Evolutionary conservation across 2,329 filamentous ascomycete genomes (phyloP), one percentile per base, ranked within the genome.

Genomic region (Verticillium longisporum): DNA sequence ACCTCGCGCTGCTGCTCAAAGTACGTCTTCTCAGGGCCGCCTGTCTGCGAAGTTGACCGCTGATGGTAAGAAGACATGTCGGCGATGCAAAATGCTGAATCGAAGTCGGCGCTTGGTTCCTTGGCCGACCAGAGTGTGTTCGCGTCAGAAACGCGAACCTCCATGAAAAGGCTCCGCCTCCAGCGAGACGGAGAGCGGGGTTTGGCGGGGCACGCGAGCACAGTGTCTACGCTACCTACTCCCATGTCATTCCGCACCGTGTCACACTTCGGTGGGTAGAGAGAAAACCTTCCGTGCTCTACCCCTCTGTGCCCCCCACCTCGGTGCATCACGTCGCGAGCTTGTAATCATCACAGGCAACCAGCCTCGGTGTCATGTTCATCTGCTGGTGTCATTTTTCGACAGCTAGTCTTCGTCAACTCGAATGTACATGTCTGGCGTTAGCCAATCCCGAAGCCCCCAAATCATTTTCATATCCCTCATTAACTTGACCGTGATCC

Each of bases 1-100:
- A 85, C 78, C 68, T 88, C 88, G 63, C 90, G 84, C 76, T 94
- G 90, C 71, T 88, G 84, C 70, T 92, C 89, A 68, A 92, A 94
- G 68, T 89, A 90, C 0, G 86, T 78, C 74, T 84, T 86, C 61
- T 82, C 80, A 32, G 58, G 50, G 10, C 36, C 10, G 6, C 56
- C 63, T n/a, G 41, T 33, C 55, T 65, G 62, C 10, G 64, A 65
- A 14, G 63, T 57, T 3, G 64, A 60, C n/a, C 64, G 62, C 53
- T 65, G 64, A 38, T 65, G 64, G 7, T 26, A 26, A 4, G 62
- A 61, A 15, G 64, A 60, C 64, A 65, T 65, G 10, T 5, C 18
- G 45, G 54, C 36, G 34, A 37, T 57, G 26, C 33, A 31, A 21
- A 31, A 33, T 34, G 7, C 33, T 11, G 54, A 55, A 26, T 50